Percentiles rank a stretch among this genome's conserved stretches.
These are phyloP conservation scores for Iodosphaeria phyllophila DNA, from an alignment of 2,329 filamentous ascomycete genomes.

Conservation along the genomic window DNA sequence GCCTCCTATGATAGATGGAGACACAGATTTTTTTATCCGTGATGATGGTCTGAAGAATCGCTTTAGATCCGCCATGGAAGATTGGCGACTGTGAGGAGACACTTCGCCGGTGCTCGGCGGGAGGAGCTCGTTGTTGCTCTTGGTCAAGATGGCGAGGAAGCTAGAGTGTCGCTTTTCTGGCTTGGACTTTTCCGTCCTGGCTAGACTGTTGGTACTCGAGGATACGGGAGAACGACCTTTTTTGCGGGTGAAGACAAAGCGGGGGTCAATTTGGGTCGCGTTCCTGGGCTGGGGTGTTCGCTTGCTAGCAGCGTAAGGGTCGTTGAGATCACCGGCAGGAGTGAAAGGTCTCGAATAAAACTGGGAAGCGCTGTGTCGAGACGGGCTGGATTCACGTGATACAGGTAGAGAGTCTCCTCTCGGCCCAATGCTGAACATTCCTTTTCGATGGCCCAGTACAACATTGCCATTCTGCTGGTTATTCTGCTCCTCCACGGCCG, in stretches of 20 bases:
- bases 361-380: slow-evolving; percentile 34
- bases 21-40: slow-evolving; percentile 40
- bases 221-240: slow-evolving; percentile 45
- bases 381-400: slow-evolving; percentile 46
- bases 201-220: slow-evolving; percentile 30
- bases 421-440: slow-evolving; percentile 31
- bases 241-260: slow-evolving; percentile 68
- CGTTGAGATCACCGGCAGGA: slow-evolving; percentile 60
- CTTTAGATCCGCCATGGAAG: slow-evolving; percentile 88
- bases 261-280: slow-evolving; percentile 47
- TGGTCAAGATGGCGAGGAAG: slow-evolving; percentile 19
- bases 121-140: slow-evolving; percentile 22
- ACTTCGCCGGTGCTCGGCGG: slow-evolving; percentile 27
- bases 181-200: slow-evolving; percentile 20
- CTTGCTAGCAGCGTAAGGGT: slow-evolving; percentile 73
- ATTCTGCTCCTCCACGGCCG: slow-evolving; percentile 17
- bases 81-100: slow-evolving; percentile 35
- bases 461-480: no score
- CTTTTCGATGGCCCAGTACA: slow-evolving; percentile 26
- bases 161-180: slow-evolving; percentile 35
- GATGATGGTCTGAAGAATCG: slow-evolving; percentile 76
- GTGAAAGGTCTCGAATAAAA: slow-evolving; percentile 60
- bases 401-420: slow-evolving; percentile 30
- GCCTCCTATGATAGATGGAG: no score
- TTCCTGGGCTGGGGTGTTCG: slow-evolving; percentile 51